Evolutionary conservation across 2,329 filamentous ascomycete genomes (phyloP), one percentile per base, ranked within the genome.

Genomic region (Fusarium multiceps): DNA sequence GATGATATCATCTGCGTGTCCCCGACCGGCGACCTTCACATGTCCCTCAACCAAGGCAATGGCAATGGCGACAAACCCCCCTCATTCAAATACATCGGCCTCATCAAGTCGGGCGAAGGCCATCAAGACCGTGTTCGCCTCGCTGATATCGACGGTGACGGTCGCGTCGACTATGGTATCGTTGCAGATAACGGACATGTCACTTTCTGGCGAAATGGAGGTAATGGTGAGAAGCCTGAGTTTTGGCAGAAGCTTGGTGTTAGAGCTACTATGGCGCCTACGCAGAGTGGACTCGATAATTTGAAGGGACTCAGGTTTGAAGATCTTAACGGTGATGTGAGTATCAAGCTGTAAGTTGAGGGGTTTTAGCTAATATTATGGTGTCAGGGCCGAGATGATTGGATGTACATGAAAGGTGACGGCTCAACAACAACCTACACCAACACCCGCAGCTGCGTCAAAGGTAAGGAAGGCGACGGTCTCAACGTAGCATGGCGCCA

Each of bases 241-340:
- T 80, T 76, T 63, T 82, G 79, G 78, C 78, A 82, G 60, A 54
- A 66, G 2, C 68, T 82, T 34, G 76, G 68, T 6, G 20, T 42
- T 1, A 13, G 40, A 2, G 20, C 40, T 42, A 21, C 40, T 5
- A 42, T 42, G 20, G 40, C 40, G 1, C 40, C 40, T 10, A 42
- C 40, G 6, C 20, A 42, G 13, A 20, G n/a, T 20, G 40, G n/a
- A 0, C 40, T 42, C 3, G 40, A 42, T 9, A 42, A 42, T 4
- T 12, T 42, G 3, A 42, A 42, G 40, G 40, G 40, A 8, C n/a
- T 42, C 6, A 20, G 65, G 3, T 72, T 75, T 25, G 63, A 67
- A 6, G 75, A 77, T 25, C 66, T 76, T n/a, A 66, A 65, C 7
- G 60, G 55, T 8, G 55, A 63, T 18, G 40, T 21, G 4, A 42